A percentile compares a stretch with the other conserved stretches of the same genome.
Conservation (phyloP, 1,284 basidiomycete species). For the Malassezia arunalokei region DNA sequence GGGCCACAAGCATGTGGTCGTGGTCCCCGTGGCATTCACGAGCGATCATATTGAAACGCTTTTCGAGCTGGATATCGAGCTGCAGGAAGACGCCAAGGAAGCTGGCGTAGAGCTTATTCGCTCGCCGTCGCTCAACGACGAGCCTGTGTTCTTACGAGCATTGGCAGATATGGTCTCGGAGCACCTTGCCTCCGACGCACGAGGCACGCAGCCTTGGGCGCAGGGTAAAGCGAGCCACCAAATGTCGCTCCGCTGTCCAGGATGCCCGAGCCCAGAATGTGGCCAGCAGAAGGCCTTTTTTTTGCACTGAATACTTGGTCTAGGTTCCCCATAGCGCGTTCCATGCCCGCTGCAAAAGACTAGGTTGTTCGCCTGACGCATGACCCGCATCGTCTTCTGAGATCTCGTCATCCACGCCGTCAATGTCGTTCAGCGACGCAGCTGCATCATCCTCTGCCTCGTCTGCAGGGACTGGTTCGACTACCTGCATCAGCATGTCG, state of each 20-base stretch:
- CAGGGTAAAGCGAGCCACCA: conserved; percentile 58
- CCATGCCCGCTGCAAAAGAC: conserved; percentile 11
- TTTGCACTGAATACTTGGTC: not conserved
- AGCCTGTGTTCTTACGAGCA: conserved; percentile 93
- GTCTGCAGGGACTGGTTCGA: not conserved
- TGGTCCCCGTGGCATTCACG: conserved; percentile 95
- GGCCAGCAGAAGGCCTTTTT: conserved; percentile 81
- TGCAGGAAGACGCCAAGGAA: conserved; percentile 76
- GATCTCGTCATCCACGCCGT: not conserved
- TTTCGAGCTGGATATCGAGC: conserved; percentile 90
- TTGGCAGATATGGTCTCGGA: conserved; percentile 79
- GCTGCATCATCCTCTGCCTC: not conserved
- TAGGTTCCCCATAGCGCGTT: conserved; percentile 11
- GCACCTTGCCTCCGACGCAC: conserved; percentile 53
- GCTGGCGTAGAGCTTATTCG: conserved; percentile 79
- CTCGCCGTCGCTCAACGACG: conserved; percentile 91
- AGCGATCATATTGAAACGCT: conserved; percentile 98
- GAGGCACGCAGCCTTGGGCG: conserved; percentile 25
- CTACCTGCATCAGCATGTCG: not conserved
- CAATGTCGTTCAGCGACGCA: not conserved
- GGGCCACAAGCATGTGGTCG: conserved; percentile 71
- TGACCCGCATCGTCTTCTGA: not conserved
- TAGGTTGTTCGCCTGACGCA: not conserved
- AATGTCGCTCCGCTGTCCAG: conserved; percentile 77
- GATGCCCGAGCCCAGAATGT: conserved; percentile 79